Base-by-base conservation (phyloP, 1,139 yeast genomes). In the Yamadazyma triangularis region DNA sequence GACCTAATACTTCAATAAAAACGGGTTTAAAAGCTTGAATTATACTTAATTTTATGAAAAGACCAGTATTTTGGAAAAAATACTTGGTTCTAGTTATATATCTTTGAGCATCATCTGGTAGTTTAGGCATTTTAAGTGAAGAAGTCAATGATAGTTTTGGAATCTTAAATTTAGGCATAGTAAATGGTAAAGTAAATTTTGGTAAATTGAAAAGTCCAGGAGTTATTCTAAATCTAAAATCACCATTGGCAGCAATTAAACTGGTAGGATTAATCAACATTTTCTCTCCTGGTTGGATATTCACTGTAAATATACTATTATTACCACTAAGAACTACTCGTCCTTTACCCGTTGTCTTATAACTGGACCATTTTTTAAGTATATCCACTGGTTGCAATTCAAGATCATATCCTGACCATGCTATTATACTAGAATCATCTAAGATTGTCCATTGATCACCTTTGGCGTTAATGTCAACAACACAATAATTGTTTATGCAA, bases 381-480 rank as follows among this genome's bases (percentile, higher is more conserved):
- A 44, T 30, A 9, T 35, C 28, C 8, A 28, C 26, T 4, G 51
- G 42, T n/a, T 31, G 30, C 13, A 69, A 31, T 14, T 50, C 41
- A 11, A 66, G 36, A 32, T 60, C 54, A 28, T 55, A 53, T 0
- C 75, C 75, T 1, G 67, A 53, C 77, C 77, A 72, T 2, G 74
- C 74, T 11, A 68, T 50, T 13, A 72, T 36, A 31, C 50, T 48
- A 6, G 55, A 50, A 28, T 53, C 51, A 13, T 56, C 56, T 7
- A 51, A 32, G n/a, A 70, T 45, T 3, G 44, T 44, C 77, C 77
- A 70, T n/a, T 37, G 33, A 10, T 48, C 47, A 8, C 36, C 31
- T 25, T 36, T 23, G 31, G 46, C 29, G 27, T 35, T 32, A 3
- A 50, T 36, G 6, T 58, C 53, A 22, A 64, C 39, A 4, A 59